phyloP scores from a whole-genome alignment of 768 basidiomycete genomes.

The Leccinum pellstonianum region DNA sequence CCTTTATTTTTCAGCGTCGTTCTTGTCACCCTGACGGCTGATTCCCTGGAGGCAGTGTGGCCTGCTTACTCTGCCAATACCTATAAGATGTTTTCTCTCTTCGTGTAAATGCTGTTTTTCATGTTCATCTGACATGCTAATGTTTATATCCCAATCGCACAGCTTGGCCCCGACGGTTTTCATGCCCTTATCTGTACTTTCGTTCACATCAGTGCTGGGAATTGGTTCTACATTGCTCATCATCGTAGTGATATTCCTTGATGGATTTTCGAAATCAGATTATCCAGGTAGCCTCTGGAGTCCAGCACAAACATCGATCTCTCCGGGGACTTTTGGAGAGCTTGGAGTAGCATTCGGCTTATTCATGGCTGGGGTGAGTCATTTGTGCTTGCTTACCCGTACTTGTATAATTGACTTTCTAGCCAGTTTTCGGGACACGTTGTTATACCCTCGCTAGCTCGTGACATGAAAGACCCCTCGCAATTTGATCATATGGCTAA shows the following conservation, averaged over 20 bases:
- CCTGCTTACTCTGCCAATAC: slow-evolving; percentile 64
- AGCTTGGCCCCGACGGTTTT: slow-evolving; percentile 85
- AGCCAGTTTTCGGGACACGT: slow-evolving; percentile 85
- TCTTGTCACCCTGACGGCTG: slow-evolving; percentile 86
- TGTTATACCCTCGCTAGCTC: slow-evolving; percentile 84
- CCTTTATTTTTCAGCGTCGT: slow-evolving; percentile 55
- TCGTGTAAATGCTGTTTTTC: slow-evolving; percentile 52
- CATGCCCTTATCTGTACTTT: slow-evolving; percentile 81
- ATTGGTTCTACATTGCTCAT: slow-evolving; percentile 77
- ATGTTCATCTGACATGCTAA: background rate
- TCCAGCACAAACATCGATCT: slow-evolving; percentile 66
- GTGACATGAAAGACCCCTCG: slow-evolving; percentile 84
- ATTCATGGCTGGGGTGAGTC: slow-evolving; percentile 84
- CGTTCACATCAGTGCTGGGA: slow-evolving; percentile 85
- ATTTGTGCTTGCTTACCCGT: background rate
- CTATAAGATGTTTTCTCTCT: slow-evolving; percentile 73
- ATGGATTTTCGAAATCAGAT: slow-evolving; percentile 72
- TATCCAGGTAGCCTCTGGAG: slow-evolving; percentile 80
- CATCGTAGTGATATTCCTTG: slow-evolving; percentile 73
- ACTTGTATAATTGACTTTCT: background rate
- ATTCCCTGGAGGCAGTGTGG: slow-evolving; percentile 74
- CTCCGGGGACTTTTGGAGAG: slow-evolving; percentile 50
- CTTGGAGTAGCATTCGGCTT: slow-evolving; percentile 84
- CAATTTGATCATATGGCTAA: slow-evolving; percentile 83
- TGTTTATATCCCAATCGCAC: slow-evolving; percentile 8